These are phyloP conservation scores for Penicillium capsulatum DNA, from an alignment of 2,329 filamentous ascomycete genomes.

Conservation along the genomic window DNA sequence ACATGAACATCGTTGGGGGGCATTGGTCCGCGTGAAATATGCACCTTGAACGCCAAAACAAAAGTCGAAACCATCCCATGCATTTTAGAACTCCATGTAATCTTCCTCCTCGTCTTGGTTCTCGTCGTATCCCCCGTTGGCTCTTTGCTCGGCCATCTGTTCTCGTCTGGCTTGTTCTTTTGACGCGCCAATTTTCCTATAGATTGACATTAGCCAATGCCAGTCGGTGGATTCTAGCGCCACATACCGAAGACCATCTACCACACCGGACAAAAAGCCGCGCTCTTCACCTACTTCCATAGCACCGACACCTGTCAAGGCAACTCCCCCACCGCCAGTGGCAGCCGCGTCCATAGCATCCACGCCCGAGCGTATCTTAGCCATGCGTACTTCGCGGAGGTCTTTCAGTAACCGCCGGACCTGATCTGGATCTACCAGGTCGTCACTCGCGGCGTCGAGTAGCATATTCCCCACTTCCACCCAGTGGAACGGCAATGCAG, in stretches of 20 bases:
- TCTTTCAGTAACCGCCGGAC: constrained; percentile 74
- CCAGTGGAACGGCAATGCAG: constrained; percentile 83
- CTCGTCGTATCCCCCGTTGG: constrained; percentile 48
- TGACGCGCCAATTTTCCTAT: constrained; percentile 72
- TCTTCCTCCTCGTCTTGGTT: constrained; percentile 52
- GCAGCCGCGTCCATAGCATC: constrained; percentile 59
- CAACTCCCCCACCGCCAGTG: constrained; percentile 59
- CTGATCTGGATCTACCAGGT: constrained; percentile 68
- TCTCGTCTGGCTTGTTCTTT: constrained; percentile 74
- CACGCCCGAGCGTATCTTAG: constrained; percentile 77
- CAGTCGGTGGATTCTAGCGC: too few relatives aligned
- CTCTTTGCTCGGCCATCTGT: constrained; percentile 65
- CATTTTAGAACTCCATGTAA: constrained; percentile 46
- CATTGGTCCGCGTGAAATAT: constrained; percentile 20
- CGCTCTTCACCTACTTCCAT: constrained; percentile 90
- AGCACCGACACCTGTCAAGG: constrained; percentile 76
- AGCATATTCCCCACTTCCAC: constrained; percentile 84
- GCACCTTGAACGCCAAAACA: constrained; percentile 24
- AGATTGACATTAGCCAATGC: constrained; percentile 7
- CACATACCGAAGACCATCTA: constrained; percentile 69
- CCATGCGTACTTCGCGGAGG: constrained; percentile 79
- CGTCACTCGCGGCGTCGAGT: constrained; percentile 77
- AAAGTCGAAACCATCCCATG: constrained; percentile 13
- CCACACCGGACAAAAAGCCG: constrained; percentile 76
- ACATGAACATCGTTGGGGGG: constrained; percentile 24